Percentiles rank a stretch among this genome's conserved stretches.
Evolutionary conservation across 2,329 filamentous ascomycete species (phyloP).

Genomic region (Simplicillium aogashimaense): DNA sequence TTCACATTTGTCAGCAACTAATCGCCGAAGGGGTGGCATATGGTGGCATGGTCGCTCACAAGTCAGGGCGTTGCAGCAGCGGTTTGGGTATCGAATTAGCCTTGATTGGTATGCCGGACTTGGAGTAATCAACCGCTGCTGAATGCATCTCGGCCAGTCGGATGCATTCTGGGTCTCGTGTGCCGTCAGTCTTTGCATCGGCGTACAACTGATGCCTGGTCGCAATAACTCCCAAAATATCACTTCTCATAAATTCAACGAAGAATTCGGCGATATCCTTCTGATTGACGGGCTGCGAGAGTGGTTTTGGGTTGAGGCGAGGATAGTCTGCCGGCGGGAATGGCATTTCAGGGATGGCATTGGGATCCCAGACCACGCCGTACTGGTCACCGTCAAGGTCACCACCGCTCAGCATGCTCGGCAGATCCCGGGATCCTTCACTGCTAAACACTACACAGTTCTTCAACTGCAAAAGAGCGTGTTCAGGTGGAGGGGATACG

Average conservation of each 20-base stretch:
- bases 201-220: constrained; percentile 54
- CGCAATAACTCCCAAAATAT: constrained; percentile 57
- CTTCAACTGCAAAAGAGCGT: constrained; percentile 49
- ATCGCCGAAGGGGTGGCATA: constrained; percentile 23
- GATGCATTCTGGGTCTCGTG: constrained; percentile 37
- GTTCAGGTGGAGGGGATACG: constrained; percentile 46
- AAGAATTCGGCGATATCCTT: constrained; percentile 74
- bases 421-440: constrained; percentile 60
- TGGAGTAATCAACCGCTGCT: constrained; percentile 65
- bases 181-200: constrained; percentile 44
- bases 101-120: constrained; percentile 55
- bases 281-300: constrained; percentile 48
- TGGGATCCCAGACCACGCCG: constrained; percentile 64
- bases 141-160: constrained; percentile 56
- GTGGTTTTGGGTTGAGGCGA: constrained; percentile 40
- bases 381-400: constrained; percentile 80
- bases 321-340: constrained; percentile 63
- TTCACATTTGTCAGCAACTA: constrained; percentile 33
- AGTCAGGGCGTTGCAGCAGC: constrained; percentile 38
- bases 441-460: constrained; percentile 77
- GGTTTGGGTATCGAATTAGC: constrained; percentile 29
- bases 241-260: constrained; percentile 62
- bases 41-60: constrained; percentile 28
- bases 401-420: constrained; percentile 69
- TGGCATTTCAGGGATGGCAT: constrained; percentile 29